Conservation (phyloP, 305 asterid species). For the Withania somnifera region DNA sequence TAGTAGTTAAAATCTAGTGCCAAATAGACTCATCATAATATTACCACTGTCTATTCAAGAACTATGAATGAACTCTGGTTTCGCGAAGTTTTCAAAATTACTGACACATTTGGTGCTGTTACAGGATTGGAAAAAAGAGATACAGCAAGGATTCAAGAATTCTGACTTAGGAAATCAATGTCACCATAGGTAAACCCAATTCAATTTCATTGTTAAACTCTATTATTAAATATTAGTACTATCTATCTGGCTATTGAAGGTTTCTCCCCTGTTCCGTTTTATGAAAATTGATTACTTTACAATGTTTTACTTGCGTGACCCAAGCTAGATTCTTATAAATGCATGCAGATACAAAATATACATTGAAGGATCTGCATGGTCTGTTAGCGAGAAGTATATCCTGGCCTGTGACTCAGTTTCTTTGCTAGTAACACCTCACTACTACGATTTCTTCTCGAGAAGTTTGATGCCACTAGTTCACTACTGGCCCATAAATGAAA, state of each 20-base stretch:
- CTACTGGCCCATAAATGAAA: slow-evolving; percentile 80
- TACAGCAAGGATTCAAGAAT: slow-evolving; percentile 58
- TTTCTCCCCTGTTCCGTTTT: not conserved
- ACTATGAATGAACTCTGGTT: not conserved
- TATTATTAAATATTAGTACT: too few species aligned
- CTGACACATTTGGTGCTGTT: not conserved
- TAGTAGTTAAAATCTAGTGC: not conserved
- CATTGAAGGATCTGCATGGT: slow-evolving; percentile 90
- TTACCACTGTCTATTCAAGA: not conserved
- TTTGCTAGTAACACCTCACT: slow-evolving; percentile 57
- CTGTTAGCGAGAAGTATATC: slow-evolving; percentile 92
- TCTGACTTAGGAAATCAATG: slow-evolving; percentile 87
- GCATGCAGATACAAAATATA: slow-evolving; percentile 71
- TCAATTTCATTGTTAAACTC: not conserved
- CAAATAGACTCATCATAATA: not conserved
- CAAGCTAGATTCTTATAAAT: not conserved
- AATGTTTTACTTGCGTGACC: not conserved
- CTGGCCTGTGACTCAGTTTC: slow-evolving; percentile 76
- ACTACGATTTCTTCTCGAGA: slow-evolving; percentile 80
- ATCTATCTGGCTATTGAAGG: too few species aligned
- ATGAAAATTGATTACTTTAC: not conserved
- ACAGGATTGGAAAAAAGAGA: slow-evolving; percentile 78
- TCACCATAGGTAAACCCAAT: slow-evolving; percentile 29
- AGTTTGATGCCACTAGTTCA: slow-evolving; percentile 67
- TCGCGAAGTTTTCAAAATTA: not conserved